Percentiles rank a stretch among this genome's conserved stretches.
Conservation (phyloP, 1,284 basidiomycete species). For the Boletus smithii region DNA sequence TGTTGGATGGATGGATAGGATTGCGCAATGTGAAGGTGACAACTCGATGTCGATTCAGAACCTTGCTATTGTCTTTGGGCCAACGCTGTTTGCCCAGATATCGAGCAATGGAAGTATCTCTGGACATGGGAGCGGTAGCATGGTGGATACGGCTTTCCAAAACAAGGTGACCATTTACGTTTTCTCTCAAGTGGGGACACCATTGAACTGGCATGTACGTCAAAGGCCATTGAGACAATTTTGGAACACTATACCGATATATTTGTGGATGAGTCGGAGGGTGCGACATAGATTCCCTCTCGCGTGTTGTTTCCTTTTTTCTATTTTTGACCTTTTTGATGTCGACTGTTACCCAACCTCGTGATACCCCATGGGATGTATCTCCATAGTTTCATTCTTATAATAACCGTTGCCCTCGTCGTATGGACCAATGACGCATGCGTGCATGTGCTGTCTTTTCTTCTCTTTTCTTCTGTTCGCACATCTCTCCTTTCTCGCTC, state of each 20-base stretch:
- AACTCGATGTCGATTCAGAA: slow-evolving; percentile 97
- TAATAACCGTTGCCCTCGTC: slow-evolving; percentile 1
- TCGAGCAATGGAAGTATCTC: slow-evolving; percentile 43
- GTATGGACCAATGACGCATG: slow-evolving; percentile 4
- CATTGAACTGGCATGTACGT: slow-evolving; percentile 15
- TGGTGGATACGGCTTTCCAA: slow-evolving; percentile 54
- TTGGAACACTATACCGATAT: slow-evolving; percentile 78
- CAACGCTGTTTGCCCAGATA: slow-evolving; percentile 78
- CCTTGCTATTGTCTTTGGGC: slow-evolving; percentile 95
- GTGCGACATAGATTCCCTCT: slow-evolving; percentile 19
- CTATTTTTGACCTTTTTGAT: slow-evolving; percentile 1
- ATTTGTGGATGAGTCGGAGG: slow-evolving; percentile 67
- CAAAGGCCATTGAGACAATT: slow-evolving; percentile 76
- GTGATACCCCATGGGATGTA: slow-evolving; percentile 23
- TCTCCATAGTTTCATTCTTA: slow-evolving; percentile 14
- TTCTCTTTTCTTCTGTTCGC: neutral
- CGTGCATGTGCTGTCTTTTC: neutral
- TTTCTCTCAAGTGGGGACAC: neutral
- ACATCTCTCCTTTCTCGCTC: neutral
- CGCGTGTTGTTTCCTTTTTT: neutral
- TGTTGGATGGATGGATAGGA: slow-evolving; percentile 42
- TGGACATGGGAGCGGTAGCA: slow-evolving; percentile 43
- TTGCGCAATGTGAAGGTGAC: slow-evolving; percentile 67
- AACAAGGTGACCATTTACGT: slow-evolving; percentile 40
- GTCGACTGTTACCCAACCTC: slow-evolving; percentile 22